phyloP scores from a whole-genome alignment of 768 basidiomycete genomes.

The Boletus rufocinnamomeus region DNA sequence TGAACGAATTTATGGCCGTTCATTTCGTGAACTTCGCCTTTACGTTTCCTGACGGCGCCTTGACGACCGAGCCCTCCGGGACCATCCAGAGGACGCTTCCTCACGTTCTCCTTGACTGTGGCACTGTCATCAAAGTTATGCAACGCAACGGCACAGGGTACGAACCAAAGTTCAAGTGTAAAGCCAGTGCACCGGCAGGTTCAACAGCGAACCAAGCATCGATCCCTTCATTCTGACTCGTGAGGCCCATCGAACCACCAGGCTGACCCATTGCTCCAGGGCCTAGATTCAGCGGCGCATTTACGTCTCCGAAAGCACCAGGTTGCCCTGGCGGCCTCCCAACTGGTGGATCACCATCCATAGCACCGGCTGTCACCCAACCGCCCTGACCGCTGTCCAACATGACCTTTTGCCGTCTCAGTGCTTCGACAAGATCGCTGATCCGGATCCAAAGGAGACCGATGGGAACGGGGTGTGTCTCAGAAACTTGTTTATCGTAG shows the following conservation, averaged over 20 bases:
- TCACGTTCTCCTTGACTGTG: constrained; percentile 95
- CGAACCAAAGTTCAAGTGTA: constrained; percentile 92
- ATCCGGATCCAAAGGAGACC: constrained; percentile 95
- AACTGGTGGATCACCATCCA: constrained; percentile 63
- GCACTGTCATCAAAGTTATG: constrained; percentile 5
- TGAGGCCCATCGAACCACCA: constrained; percentile 28
- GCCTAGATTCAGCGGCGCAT: constrained; percentile 42
- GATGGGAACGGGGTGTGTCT: constrained; percentile 81
- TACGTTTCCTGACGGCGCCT: constrained; percentile 96
- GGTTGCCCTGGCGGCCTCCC: constrained; percentile 51
- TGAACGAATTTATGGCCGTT: constrained; percentile 99
- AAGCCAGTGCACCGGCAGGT: constrained; percentile 89
- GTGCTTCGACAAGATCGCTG: constrained; percentile 90
- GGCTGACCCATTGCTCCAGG: constrained; percentile 33
- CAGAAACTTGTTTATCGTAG: constrained; percentile 87
- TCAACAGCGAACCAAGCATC: constrained; percentile 98
- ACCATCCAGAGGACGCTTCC: constrained; percentile 92
- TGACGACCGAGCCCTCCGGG: constrained; percentile 94
- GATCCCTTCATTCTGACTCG: constrained; percentile 66
- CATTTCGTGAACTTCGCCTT: constrained; percentile 98
- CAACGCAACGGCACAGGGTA: constrained; percentile 14
- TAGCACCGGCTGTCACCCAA: constrained; percentile 95
- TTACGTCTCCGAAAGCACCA: constrained; percentile 48
- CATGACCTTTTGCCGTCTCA: constrained; percentile 88
- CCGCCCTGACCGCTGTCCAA: constrained; percentile 84